Base-by-base conservation (phyloP, 164 flowering plant species). In the Vitis riparia region DNA sequence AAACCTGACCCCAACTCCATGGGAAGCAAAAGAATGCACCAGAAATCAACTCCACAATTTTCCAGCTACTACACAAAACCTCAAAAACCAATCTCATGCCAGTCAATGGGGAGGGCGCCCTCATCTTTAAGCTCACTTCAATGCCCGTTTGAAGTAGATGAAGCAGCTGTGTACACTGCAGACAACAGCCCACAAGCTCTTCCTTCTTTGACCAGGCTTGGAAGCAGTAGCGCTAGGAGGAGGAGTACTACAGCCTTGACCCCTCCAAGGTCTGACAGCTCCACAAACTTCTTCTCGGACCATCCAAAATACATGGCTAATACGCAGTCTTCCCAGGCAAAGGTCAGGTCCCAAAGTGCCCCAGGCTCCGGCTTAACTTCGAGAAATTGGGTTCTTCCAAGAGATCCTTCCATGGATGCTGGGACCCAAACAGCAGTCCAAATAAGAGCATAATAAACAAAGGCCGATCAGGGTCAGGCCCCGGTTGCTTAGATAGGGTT, bases 231-330 rank as follows among this genome's bases (percentile, higher is more conserved):
- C 44, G 52, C 73, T 0, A 76, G 80, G 62, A 76, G 85, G 59
- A 75, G 86, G 12, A 37, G 44, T 37, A 37, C 44, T 3, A 37
- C 44, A 6, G 78, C 91, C 1, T 82, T 84, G 73, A 82, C 91
- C 0, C 90, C 91, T 0, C 37, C 87, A 8, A 86, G 78, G 74
- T 85, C 91, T 30, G 92, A 89, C 19, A 80, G 68, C 63, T 85
- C 92, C 44, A 37, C 44, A 3, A 37, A 37, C 44, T 37, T 6
- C 44, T 37, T 3, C 69, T 23, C 83, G 0, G 82, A 84, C 58
- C 74, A 87, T 72, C 97, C 97, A 0, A 93, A 75, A 70, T 93
- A 90, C 83, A 93, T 93, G 98, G 74, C 93, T 0, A 83, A 88
- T 78, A 91, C 98, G 1, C 89, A 88, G 72, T 93, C 98, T 11